Base-by-base conservation (phyloP, 441 rosid genomes). In the Eruca vesicaria region DNA sequence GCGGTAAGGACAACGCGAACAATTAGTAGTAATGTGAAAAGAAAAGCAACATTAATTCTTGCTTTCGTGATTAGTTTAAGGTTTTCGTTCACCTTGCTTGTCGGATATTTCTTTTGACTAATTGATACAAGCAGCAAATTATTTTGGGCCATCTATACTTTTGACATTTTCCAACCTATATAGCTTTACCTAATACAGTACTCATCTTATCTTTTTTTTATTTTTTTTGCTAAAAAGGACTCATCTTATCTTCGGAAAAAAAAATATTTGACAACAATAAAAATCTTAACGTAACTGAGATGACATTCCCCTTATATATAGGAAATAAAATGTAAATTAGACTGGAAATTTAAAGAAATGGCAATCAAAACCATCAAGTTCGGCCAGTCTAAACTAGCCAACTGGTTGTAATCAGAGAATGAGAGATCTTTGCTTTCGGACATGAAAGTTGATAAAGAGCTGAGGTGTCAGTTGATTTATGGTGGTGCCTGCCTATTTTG, bases 41-140 rank as follows among this genome's bases (percentile, higher is more conserved):
- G 73, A 71, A 71, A 58, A 59, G 35, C 38, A 72, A 77, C 68
- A 59, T 66, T 71, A 60, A 59, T 53, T 67, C 53, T 72, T 67
- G 66, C 35, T 72, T 78, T 43, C 69, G 21, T 63, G 78, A 78
- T 73, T 78, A 73, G 33, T 73, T 72, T 73, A 73, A 78, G 81
- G 74, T 73, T 77, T 29, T 45, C 53, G 45, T 68, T 73, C 66
- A 72, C 81, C 78, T 78, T 73, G 71, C 78, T 78, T 78, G 81
- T 78, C 66, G 74, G 81, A 78, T 4, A 61, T 78, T 55, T 73
- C 74, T 68, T 78, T 78, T 68, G 78, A 73, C 81, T 73, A 78
- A 53, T 67, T 50, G n/a, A 68, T 56, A 68, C 55, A 50, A 50
- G 33, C 61, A 66, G 1, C 58, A 72, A 55, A 21, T 35, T 35